Evolutionary conservation across 1,284 basidiomycete genomes (phyloP).

Genomic region (Moesziomyces aphidis): DNA sequence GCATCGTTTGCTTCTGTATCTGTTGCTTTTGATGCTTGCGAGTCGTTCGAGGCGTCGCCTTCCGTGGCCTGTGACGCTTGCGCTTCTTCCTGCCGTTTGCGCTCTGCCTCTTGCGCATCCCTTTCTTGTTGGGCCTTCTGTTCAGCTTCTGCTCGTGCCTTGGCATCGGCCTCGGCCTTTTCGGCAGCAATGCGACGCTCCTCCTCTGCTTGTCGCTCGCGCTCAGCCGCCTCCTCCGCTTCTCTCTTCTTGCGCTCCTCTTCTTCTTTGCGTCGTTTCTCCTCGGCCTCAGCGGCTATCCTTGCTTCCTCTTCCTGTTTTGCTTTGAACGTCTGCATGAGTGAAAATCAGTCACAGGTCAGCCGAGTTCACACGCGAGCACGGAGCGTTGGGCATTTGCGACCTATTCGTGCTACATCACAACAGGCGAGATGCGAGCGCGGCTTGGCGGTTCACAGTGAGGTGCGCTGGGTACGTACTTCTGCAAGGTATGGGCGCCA

Average conservation of each 20-base stretch:
- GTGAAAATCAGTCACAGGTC: constrained; percentile 5
- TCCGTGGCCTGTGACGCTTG: constrained; percentile 1
- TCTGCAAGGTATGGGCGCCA: constrained; percentile 56
- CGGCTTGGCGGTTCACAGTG: constrained; percentile 1
- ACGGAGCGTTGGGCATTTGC: neutral
- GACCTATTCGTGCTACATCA: neutral
- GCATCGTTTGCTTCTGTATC: neutral
- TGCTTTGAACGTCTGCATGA: constrained; percentile 12
- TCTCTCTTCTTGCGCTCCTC: constrained; percentile 42
- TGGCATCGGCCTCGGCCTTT: constrained; percentile 17
- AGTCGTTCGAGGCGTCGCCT: neutral
- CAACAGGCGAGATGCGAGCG: no score
- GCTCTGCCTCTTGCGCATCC: constrained; percentile 27
- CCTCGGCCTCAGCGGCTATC: constrained; percentile 36
- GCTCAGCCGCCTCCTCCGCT: constrained; percentile 29
- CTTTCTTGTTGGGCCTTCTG: constrained; percentile 12
- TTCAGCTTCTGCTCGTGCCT: constrained; percentile 13
- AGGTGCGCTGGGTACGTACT: constrained; percentile 22
- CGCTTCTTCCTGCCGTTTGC: constrained; percentile 12
- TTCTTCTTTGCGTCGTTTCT: constrained; percentile 20
- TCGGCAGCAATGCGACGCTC: constrained; percentile 29
- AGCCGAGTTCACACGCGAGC: neutral
- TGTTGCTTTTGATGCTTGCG: neutral
- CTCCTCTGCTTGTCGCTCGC: constrained; percentile 26
- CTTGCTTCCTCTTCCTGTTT: constrained; percentile 39